phyloP scores from a whole-genome alignment of 1,284 basidiomycete genomes.

The Cryptococcus sp. region DNA sequence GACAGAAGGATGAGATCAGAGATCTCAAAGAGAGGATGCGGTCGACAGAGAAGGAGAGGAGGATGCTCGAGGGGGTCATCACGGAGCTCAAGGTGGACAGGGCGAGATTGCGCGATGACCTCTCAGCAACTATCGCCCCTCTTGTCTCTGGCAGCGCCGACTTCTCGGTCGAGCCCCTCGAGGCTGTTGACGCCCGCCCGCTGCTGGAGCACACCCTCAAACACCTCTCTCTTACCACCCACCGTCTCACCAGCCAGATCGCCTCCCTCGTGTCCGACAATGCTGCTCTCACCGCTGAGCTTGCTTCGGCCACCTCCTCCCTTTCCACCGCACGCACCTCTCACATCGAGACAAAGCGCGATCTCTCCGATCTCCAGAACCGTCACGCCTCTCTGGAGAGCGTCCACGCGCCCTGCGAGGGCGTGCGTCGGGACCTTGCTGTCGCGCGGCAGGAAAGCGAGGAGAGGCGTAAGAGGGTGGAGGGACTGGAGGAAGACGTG shows the following conservation, averaged over 20 bases:
- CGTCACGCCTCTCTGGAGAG: constrained; percentile 8
- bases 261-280: constrained; percentile 1
- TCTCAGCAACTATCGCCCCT: background rate
- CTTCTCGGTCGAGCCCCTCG: background rate
- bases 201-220: constrained; percentile 15
- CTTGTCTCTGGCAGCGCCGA: background rate
- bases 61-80: background rate
- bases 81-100: constrained; percentile 5
- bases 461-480: constrained; percentile 7
- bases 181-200: background rate
- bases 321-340: constrained; percentile 4
- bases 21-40: constrained; percentile 2
- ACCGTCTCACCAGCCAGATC: constrained; percentile 11
- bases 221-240: constrained; percentile 13
- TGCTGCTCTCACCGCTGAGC: constrained; percentile 8
- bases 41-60: background rate
- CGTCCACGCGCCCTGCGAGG: constrained; percentile 20
- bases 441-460: constrained; percentile 3
- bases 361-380: constrained; percentile 11
- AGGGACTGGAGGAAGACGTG: constrained; percentile 12
- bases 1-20: background rate
- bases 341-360: constrained; percentile 12
- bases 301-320: background rate
- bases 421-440: background rate
- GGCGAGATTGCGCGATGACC: constrained; percentile 2